Evolutionary conservation across 495 filamentous ascomycete genomes (phyloP), one percentile per base, ranked within the genome.

Genomic region (Neurospora tetrasperma): DNA sequence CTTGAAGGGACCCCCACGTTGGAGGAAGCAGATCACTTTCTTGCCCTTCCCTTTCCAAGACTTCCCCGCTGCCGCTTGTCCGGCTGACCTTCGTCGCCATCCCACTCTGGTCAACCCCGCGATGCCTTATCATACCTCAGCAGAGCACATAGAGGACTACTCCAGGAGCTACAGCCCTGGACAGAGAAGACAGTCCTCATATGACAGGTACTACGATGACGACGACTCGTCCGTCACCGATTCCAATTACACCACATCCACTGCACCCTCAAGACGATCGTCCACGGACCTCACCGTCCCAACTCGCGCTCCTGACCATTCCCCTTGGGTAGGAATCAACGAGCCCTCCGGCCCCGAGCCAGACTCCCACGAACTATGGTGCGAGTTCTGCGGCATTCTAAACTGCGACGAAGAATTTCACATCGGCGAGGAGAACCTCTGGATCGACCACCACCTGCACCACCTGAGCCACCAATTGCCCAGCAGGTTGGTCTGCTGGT

Each of bases 401-500:
- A 2, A 39, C 27, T 86, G 85, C 74, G 11, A 70, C 0, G 70
- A 40, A 5, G 75, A 9, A 1, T 87, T 86, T 72, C n/a, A 43
- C 6, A 72, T 80, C 8, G 74, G 80, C 38, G 77, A 87, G 2
- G 70, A 71, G n/a, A 71, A 77, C 2, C 68, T 9, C 6, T 88
- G 86, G 85, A 80, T 74, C 10, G 44, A 44, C 31, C 71, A 79
- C 7, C 85, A 87, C 46, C 73, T 82, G 1, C 4, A 40, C 0
- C 46, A 74, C 44, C 71, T 82, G 3, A 7, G 43, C 0, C 43
- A 74, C 27, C 23, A 9, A 0, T 79, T 83, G 18, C 86, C 86
- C n/a, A n/a, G 7, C 0, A 72, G 62, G 16, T 75, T 80, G 8
- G 46, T 78, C 1, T 88, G 86, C 76, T 86, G 82, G 79, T 86